Evolutionary conservation across 129 eudicot species (phyloP).

Genomic region (Lonicera japonica): DNA sequence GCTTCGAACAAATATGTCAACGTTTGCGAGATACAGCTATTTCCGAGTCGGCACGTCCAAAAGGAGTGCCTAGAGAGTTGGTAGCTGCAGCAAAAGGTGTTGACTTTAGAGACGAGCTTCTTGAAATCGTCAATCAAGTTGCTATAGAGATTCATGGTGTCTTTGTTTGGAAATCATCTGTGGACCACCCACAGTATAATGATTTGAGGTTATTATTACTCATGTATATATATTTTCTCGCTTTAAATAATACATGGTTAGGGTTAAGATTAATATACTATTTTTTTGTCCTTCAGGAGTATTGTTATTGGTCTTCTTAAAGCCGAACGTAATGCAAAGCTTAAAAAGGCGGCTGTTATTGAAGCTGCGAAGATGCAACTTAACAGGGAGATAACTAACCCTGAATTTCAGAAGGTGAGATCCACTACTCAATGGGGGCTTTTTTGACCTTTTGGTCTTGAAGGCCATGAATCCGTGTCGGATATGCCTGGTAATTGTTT

Average conservation of each 20-base stretch:
- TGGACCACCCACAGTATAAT: constrained; percentile 58
- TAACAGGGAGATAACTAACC: constrained; percentile 33
- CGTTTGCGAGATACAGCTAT: constrained; percentile 60
- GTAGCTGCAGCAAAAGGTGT: constrained; percentile 52
- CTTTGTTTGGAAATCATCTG: constrained; percentile 59
- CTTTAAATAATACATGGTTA: background rate
- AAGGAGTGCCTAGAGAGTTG: constrained; percentile 36
- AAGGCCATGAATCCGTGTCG: no score
- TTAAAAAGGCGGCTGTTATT: constrained; percentile 58
- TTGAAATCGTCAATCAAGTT: constrained; percentile 40
- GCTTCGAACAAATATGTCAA: constrained; percentile 59
- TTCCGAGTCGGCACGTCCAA: constrained; percentile 29
- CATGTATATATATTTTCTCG: background rate
- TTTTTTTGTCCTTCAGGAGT: constrained; percentile 38
- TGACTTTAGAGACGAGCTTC: constrained; percentile 57
- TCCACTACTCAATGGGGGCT: background rate
- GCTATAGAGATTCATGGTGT: constrained; percentile 68
- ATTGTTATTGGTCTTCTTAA: constrained; percentile 64
- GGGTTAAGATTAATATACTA: background rate
- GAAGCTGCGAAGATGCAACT: constrained; percentile 72
- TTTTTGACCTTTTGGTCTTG: no score
- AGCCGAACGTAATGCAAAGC: constrained; percentile 70
- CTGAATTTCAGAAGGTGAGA: constrained; percentile 64
- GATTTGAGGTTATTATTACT: constrained; percentile 46
- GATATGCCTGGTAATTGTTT: no score